These are phyloP conservation scores for Volvox carteri DNA, from an alignment of 163 green algal species.

Conservation along the genomic window DNA sequence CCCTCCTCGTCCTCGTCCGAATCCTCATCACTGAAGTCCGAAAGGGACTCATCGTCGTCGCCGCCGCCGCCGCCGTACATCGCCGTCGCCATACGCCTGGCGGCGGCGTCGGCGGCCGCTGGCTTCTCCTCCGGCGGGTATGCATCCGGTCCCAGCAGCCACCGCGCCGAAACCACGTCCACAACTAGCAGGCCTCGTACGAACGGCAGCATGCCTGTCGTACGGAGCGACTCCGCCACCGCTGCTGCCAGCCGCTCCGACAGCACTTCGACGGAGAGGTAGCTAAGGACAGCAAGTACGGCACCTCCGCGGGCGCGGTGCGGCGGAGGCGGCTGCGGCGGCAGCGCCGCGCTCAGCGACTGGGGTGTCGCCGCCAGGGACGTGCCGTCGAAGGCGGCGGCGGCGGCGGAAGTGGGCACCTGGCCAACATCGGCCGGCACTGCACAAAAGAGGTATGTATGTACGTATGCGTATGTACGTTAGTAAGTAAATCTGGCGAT, in stretches of 20 bases:
- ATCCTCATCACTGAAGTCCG: neutral
- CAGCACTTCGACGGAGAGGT: conserved; percentile 4
- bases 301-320: neutral
- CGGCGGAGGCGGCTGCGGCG: neutral
- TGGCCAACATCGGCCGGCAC: neutral
- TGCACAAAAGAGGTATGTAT: neutral
- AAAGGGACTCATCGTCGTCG: neutral
- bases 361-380: neutral
- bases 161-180: conserved; percentile 15
- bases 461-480: too few species aligned
- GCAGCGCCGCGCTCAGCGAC: neutral
- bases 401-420: neutral
- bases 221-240: conserved; percentile 6
- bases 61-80: neutral
- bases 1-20: neutral
- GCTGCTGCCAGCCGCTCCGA: conserved; percentile 17
- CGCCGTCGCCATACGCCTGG: neutral
- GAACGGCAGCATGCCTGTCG: conserved; percentile 3
- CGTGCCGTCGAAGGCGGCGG: neutral
- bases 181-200: conserved; percentile 42
- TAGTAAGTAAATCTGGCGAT: too few species aligned
- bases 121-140: neutral
- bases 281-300: conserved; percentile 10
- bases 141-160: conserved; percentile 12
- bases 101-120: neutral